A percentile compares a stretch with the other conserved stretches of the same genome.
Conservation (phyloP, 192 early-diverging fungal species). For the Gaertneriomyces sp. region DNA sequence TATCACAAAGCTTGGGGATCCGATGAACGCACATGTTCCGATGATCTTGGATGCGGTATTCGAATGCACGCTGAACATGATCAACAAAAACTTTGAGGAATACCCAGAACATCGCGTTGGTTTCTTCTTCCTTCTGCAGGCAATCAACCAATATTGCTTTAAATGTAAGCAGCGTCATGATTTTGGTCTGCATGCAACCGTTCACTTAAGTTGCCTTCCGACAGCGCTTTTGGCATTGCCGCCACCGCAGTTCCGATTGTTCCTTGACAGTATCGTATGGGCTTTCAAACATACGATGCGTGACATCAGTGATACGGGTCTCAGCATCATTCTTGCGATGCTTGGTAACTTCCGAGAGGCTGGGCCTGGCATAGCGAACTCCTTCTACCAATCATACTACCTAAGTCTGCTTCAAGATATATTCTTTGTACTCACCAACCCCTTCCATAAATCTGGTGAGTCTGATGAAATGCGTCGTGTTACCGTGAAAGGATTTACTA, state of each 20-base stretch:
- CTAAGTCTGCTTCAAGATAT: conserved; percentile 90
- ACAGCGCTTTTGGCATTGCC: conserved; percentile 78
- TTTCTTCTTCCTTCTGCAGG: conserved; percentile 89
- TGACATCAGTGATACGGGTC: conserved; percentile 90
- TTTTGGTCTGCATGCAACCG: background rate
- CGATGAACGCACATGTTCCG: conserved; percentile 81
- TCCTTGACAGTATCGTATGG: conserved; percentile 96
- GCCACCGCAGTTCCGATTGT: conserved; percentile 80
- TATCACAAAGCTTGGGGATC: conserved; percentile 66
- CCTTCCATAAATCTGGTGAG: conserved; percentile 92
- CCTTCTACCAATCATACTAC: conserved; percentile 91
- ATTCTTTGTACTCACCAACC: conserved; percentile 94
- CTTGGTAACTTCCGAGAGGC: conserved; percentile 77
- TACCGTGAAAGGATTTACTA: too few relatives aligned
- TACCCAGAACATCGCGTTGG: conserved; percentile 95
- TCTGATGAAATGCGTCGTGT: too few relatives aligned
- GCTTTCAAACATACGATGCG: conserved; percentile 98
- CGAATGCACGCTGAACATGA: conserved; percentile 97
- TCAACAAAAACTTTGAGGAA: conserved; percentile 97
- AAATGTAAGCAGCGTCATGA: conserved; percentile 47
- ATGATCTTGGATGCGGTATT: conserved; percentile 90
- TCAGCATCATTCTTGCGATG: conserved; percentile 82
- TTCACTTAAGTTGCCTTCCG: background rate
- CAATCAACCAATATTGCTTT: conserved; percentile 92
- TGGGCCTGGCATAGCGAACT: conserved; percentile 71